phyloP scores from a whole-genome alignment of 2,329 filamentous ascomycete genomes.

The Sclerotinia trifoliorum region DNA sequence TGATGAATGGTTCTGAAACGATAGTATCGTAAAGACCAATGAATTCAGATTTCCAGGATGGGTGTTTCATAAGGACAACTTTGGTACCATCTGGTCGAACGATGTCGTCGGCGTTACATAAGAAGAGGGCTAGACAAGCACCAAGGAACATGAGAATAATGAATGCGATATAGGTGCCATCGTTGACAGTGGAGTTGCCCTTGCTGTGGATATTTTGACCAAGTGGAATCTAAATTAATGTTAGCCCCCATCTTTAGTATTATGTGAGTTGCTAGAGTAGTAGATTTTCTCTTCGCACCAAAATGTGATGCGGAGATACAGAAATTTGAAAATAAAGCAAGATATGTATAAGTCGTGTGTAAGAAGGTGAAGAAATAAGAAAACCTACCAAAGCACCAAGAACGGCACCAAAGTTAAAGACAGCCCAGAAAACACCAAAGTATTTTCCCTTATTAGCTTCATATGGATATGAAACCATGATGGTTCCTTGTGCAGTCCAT shows the following conservation, averaged over 20 bases:
- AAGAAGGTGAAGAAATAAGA: not conserved
- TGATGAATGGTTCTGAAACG: slow-evolving; percentile 66
- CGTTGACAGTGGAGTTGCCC: slow-evolving; percentile 53
- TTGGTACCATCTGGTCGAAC: slow-evolving; percentile 74
- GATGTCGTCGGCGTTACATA: slow-evolving; percentile 71
- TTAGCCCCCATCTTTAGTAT: not conserved
- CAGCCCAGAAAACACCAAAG: slow-evolving; percentile 91
- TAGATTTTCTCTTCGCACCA: too few relatives aligned
- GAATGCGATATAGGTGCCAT: slow-evolving; percentile 87
- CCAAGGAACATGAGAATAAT: slow-evolving; percentile 77
- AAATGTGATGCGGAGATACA: not conserved
- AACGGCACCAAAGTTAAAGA: slow-evolving; percentile 89
- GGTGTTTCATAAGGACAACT: slow-evolving; percentile 87
- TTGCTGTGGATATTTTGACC: slow-evolving; percentile 66
- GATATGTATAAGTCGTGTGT: too few relatives aligned
- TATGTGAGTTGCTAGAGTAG: not conserved
- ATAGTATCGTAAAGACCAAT: slow-evolving; percentile 73
- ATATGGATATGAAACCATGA: slow-evolving; percentile 86
- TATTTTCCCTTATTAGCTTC: slow-evolving; percentile 83
- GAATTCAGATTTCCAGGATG: slow-evolving; percentile 79
- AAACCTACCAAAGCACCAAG: slow-evolving; percentile 66
- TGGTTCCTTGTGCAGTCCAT: slow-evolving; percentile 80
- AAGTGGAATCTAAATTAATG: slow-evolving; percentile 58
- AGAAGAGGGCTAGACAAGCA: slow-evolving; percentile 64
- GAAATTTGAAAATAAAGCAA: not conserved